Conservation (phyloP, 331 rosid genomes). For the Pyracantha coccinea region DNA sequence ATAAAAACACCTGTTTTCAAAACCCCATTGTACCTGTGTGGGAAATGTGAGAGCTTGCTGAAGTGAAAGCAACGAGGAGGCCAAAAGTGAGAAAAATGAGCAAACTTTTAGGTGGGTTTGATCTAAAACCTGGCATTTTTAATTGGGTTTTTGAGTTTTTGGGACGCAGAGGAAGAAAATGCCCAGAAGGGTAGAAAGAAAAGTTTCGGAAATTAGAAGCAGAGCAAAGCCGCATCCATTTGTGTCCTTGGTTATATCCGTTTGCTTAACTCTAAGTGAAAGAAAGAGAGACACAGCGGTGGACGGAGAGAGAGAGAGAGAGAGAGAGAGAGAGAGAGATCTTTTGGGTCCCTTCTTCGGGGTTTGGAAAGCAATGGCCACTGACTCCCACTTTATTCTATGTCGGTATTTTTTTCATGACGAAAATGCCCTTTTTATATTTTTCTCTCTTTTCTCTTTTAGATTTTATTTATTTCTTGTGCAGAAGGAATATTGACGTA, state of each 20-base stretch:
- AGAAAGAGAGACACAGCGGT: no score
- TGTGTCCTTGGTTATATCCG: not conserved
- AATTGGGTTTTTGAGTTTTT: not conserved
- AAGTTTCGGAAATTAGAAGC: not conserved
- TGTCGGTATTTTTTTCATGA: not conserved
- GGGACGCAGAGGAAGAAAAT: not conserved
- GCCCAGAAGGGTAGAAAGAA: not conserved
- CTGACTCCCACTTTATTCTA: not conserved
- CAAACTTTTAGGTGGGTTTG: not conserved
- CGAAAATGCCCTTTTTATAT: not conserved
- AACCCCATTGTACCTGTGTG: not conserved
- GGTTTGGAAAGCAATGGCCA: not conserved
- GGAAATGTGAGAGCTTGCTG: conserved; percentile 3
- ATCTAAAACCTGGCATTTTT: conserved; percentile 11
- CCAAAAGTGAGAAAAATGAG: conserved; percentile 2
- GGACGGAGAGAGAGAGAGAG: not conserved
- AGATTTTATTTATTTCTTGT: not conserved
- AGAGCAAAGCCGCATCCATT: not conserved
- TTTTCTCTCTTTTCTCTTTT: not conserved
- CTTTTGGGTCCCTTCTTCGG: not conserved
- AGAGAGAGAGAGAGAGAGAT: not conserved
- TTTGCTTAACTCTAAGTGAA: not conserved
- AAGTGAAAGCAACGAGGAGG: conserved; percentile 3
- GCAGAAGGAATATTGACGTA: not conserved
- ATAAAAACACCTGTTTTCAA: no score